Evolutionary conservation across 805 yeast species (phyloP).

Genomic region (Cyberlindnera samutprakarnensis): DNA sequence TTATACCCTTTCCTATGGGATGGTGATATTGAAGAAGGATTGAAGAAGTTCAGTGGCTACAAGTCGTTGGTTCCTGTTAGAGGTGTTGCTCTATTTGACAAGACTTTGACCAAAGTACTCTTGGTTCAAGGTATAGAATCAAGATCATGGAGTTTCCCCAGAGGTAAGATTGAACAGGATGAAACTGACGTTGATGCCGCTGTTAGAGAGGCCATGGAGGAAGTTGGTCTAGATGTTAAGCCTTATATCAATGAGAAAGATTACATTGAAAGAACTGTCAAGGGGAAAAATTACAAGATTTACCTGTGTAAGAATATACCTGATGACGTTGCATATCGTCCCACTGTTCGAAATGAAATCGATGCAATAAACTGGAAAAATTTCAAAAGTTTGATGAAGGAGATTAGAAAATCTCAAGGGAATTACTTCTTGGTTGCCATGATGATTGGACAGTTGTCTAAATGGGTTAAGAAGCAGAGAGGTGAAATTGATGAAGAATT

Average conservation of each 20-base stretch:
- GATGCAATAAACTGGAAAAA: slow-evolving; percentile 75
- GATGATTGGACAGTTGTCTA: slow-evolving; percentile 34
- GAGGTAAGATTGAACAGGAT: slow-evolving; percentile 93
- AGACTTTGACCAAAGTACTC: slow-evolving; percentile 58
- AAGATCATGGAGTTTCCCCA: slow-evolving; percentile 88
- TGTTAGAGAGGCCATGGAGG: slow-evolving; percentile 85
- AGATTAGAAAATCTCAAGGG: slow-evolving; percentile 20
- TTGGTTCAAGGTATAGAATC: slow-evolving; percentile 83
- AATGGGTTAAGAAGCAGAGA: slow-evolving; percentile 51
- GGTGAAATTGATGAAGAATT: slow-evolving; percentile 44
- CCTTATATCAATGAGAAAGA: slow-evolving; percentile 61
- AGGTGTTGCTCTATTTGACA: slow-evolving; percentile 85
- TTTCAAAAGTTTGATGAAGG: slow-evolving; percentile 33
- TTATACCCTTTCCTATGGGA: slow-evolving; percentile 80
- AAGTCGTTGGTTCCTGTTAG: slow-evolving; percentile 91
- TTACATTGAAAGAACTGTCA: slow-evolving; percentile 71
- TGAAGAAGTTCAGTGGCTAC: slow-evolving; percentile 73
- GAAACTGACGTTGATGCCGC: slow-evolving; percentile 89
- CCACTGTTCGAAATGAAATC: slow-evolving; percentile 84
- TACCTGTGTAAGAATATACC: slow-evolving; percentile 74
- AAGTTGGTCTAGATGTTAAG: slow-evolving; percentile 82
- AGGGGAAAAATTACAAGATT: slow-evolving; percentile 81
- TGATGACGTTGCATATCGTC: slow-evolving; percentile 65
- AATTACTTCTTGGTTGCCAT: slow-evolving; percentile 30
- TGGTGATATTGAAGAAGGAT: slow-evolving; percentile 73